Evolutionary conservation across 495 filamentous ascomycete genomes (phyloP).

Genomic region (Margaritispora aquatica): DNA sequence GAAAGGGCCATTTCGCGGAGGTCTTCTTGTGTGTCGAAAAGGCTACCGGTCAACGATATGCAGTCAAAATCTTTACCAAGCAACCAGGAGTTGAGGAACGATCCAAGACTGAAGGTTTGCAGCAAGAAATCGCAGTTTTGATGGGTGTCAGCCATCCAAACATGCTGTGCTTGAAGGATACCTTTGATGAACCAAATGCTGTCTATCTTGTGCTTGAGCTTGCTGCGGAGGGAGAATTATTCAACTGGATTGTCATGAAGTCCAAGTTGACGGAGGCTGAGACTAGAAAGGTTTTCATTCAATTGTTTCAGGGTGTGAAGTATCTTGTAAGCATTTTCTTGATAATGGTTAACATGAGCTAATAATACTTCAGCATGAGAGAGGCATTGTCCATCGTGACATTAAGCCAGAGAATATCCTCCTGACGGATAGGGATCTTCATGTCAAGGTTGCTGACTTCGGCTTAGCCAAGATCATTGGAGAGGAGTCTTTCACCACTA

Average conservation of each 20-base stretch:
- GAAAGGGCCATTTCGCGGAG: slow-evolving; percentile 94
- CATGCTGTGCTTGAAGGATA: slow-evolving; percentile 88
- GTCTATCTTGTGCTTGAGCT: slow-evolving; percentile 92
- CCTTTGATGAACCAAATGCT: slow-evolving; percentile 84
- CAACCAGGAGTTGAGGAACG: slow-evolving; percentile 69
- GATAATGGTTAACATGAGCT: neutral
- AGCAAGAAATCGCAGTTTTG: slow-evolving; percentile 92
- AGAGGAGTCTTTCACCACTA: slow-evolving; percentile 97
- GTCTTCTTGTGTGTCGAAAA: slow-evolving; percentile 90
- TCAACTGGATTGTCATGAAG: slow-evolving; percentile 88
- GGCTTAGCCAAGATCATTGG: slow-evolving; percentile 98
- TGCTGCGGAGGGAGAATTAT: slow-evolving; percentile 87
- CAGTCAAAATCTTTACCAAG: slow-evolving; percentile 92
- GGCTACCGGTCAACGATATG: slow-evolving; percentile 72
- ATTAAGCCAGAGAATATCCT: slow-evolving; percentile 99
- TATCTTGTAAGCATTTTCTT: slow-evolving; percentile 68
- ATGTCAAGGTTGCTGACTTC: slow-evolving; percentile 94
- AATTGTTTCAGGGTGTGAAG: slow-evolving; percentile 89
- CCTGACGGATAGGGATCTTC: slow-evolving; percentile 71
- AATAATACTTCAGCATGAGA: slow-evolving; percentile 65
- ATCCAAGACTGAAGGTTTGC: slow-evolving; percentile 74
- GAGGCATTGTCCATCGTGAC: slow-evolving; percentile 95
- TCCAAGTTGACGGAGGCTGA: slow-evolving; percentile 81
- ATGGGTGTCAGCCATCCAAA: slow-evolving; percentile 98
- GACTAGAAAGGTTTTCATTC: slow-evolving; percentile 77